Evolutionary conservation across 176 grass and related monocot genomes (phyloP).

Genomic region (Puccinellia tenuiflora): DNA sequence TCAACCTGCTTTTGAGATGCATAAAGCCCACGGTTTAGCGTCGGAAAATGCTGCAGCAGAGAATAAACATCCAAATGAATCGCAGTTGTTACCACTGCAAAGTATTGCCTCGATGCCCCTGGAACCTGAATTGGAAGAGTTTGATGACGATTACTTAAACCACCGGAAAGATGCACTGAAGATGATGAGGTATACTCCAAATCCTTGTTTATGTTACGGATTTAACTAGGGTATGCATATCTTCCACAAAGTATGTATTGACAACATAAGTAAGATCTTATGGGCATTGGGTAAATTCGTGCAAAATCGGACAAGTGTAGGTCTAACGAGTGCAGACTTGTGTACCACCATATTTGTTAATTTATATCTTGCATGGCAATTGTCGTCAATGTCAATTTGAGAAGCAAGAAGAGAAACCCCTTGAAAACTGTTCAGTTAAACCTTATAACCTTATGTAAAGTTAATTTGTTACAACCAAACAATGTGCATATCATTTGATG

Average conservation of each 20-base stretch:
- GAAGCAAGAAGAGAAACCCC: slow-evolving; percentile 1
- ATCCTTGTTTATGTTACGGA: neutral
- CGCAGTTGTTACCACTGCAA: slow-evolving; percentile 17
- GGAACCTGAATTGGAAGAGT: slow-evolving; percentile 60
- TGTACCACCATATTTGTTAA: neutral
- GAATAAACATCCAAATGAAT: slow-evolving; percentile 31
- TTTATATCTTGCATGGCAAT: slow-evolving; percentile 3
- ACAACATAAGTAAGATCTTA: neutral
- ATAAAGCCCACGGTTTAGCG: slow-evolving; percentile 12
- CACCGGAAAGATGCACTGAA: slow-evolving; percentile 83
- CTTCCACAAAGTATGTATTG: neutral
- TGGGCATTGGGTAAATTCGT: neutral
- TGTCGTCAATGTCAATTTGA: neutral
- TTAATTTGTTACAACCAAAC: neutral
- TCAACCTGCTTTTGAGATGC: slow-evolving; percentile 27
- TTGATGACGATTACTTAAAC: slow-evolving; percentile 65
- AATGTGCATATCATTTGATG: neutral
- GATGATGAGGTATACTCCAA: slow-evolving; percentile 63
- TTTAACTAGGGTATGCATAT: slow-evolving; percentile 1
- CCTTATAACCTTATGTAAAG: neutral
- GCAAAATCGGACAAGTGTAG: neutral
- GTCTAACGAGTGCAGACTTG: neutral
- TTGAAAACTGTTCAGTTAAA: neutral
- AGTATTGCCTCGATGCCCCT: slow-evolving; percentile 33
- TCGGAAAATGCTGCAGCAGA: slow-evolving; percentile 9